phyloP scores from a whole-genome alignment of 2,329 filamentous ascomycete genomes.

The Alternaria arborescens region DNA sequence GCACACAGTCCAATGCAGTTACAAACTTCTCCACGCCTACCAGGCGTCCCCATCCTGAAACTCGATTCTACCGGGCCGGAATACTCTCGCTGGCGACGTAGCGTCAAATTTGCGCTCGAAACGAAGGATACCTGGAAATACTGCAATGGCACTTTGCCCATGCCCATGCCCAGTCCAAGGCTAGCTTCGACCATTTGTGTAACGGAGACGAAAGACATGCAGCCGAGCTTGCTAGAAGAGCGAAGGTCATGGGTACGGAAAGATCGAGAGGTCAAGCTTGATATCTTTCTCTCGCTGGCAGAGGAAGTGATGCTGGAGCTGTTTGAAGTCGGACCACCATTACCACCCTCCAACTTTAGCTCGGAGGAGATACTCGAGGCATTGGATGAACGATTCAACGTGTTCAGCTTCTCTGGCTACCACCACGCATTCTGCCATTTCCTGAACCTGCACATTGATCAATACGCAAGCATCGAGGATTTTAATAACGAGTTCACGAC shows the following conservation, averaged over 20 bases:
- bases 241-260: slow-evolving; percentile 46
- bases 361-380: slow-evolving; percentile 45
- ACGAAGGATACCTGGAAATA: slow-evolving; percentile 46
- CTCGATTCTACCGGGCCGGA: slow-evolving; percentile 40
- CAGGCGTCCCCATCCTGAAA: slow-evolving; percentile 39
- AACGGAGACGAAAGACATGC: slow-evolving; percentile 28
- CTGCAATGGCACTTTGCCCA: slow-evolving; percentile 41
- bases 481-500: slow-evolving; percentile 47
- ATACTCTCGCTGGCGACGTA: slow-evolving; percentile 45
- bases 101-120: slow-evolving; percentile 41
- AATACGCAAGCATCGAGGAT: slow-evolving; percentile 41
- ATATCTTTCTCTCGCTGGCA: slow-evolving; percentile 48
- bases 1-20: slow-evolving; percentile 20
- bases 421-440: slow-evolving; percentile 51
- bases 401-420: slow-evolving; percentile 47
- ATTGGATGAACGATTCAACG: slow-evolving; percentile 38
- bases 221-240: slow-evolving; percentile 46
- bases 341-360: slow-evolving; percentile 43
- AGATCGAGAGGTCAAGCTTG: slow-evolving; percentile 48
- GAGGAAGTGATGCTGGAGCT: slow-evolving; percentile 51
- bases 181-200: slow-evolving; percentile 29
- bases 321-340: slow-evolving; percentile 45
- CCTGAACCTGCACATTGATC: slow-evolving; percentile 49
- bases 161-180: slow-evolving; percentile 47
- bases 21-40: slow-evolving; percentile 39